Conservation (phyloP, 2,329 filamentous ascomycete genomes). For the Dryadomyces quercus-mongolicae region DNA sequence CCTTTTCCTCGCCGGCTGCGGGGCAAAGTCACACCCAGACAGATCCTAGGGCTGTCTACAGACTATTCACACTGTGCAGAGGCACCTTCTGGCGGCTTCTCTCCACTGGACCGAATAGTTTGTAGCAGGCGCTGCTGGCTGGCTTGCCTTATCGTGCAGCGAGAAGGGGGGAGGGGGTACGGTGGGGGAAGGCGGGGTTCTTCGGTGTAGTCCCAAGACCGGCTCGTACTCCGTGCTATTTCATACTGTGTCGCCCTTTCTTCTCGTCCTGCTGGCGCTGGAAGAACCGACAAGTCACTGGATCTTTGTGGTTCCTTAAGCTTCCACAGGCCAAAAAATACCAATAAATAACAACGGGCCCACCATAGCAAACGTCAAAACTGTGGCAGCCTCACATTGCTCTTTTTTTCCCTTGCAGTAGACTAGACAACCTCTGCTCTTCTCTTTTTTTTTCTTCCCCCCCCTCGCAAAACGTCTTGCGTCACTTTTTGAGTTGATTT, state of each 20-base stretch:
- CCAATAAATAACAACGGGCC: constrained; percentile 6
- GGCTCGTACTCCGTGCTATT: neutral
- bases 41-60: too few relatives aligned
- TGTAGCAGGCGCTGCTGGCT: too few relatives aligned
- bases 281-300: neutral
- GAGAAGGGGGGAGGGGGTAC: neutral
- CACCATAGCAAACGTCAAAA: constrained; percentile 13
- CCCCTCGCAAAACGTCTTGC: neutral
- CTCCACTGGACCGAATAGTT: too few relatives aligned
- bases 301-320: constrained; percentile 16
- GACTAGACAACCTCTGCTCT: neutral
- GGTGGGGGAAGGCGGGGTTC: neutral
- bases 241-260: neutral
- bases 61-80: too few relatives aligned
- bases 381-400: constrained; percentile 6
- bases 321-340: constrained; percentile 11
- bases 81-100: too few relatives aligned
- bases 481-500: neutral
- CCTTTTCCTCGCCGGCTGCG: too few relatives aligned
- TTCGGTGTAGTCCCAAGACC: neutral
- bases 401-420: neutral
- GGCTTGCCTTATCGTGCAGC: too few relatives aligned
- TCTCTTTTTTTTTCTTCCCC: neutral
- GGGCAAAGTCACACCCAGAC: too few relatives aligned
- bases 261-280: neutral